Evolutionary conservation across 192 early-diverging fungal genomes (phyloP), one percentile per base, ranked within the genome.

Genomic region (Chytriomyces confervae): DNA sequence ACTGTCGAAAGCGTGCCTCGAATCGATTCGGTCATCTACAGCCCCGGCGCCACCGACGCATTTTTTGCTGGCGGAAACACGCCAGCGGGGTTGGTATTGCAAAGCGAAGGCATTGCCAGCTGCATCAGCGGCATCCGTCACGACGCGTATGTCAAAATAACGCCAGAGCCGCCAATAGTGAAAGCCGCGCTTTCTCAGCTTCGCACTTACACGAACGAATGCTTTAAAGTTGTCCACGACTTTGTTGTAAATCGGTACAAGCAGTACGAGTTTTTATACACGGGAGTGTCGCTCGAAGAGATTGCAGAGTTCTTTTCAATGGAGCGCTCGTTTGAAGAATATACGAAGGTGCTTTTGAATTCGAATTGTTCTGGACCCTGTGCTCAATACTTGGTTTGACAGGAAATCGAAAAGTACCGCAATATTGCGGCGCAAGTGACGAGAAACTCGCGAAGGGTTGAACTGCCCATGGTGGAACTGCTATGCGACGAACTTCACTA

Each of bases 351-450:
- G 82, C 3, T 23, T 65, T 16, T 65, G 27, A 6, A 16, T 65
- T 23, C 18, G 36, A 27, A 27, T 16, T 65, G 3, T 65, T 65
- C 1, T 16, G 13, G 36, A 27, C 36, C 0, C 4, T 61, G 0
- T 16, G 43, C 65, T 23, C 18, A 20, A 20, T 73, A 8, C n/a
- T 24, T 44, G 51, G n/a, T 24, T n/a, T 29, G 49, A 23, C 47
- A 88, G 85, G 80, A 89, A 80, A 89, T 91, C 51, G 85, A 90
- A 51, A 82, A 86, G 46, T 89, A 85, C 69, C 62, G 83, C 3
- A 71, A 47, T 0, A 67, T 88, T 8, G 81, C 85, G 5, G 6
- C 75, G 8, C 57, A 83, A 49, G 82, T 91, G 16, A 77, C 81
- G 23, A 71, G 71, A 49, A 82, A 84, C 50, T 80, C 82, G 1